Evolutionary conservation across 495 filamentous ascomycete species (phyloP), one percentile per base, ranked within the genome.

Genomic region (Bryoglossum gracile): DNA sequence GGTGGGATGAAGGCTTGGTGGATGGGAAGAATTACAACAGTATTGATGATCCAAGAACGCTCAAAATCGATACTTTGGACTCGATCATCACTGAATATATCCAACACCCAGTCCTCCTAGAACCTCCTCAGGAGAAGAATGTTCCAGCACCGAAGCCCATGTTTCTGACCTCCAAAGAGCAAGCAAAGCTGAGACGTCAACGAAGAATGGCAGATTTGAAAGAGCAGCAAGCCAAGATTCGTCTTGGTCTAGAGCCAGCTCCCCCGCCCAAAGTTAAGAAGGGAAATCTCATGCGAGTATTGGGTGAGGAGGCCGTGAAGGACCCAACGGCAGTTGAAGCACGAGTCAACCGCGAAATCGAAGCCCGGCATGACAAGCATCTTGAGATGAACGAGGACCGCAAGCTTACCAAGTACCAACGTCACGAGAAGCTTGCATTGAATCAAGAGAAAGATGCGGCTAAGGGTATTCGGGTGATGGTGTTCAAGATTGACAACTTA

Each of bases 271-370:
- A 96, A 64, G 84, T 96, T 55, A 96, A 94, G 67, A 92, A 91
- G 63, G 82, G 80, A 41, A 98, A 98, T 62, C 73, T 98, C 46
- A 96, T 98, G 92, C 83, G 89, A 38, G 92, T 99, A 3, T 70
- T 97, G n/a, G 92, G 92, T 35, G 88, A 97, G 60, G 86, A 95
- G 64, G 92, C 92, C 2, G 90, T 99, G 56, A 94, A 94, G 58
- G 92, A 99, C 62, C 92, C 92, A 8, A 99, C 92, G 2, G 92
- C 92, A 16, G 90, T 97, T 24, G 92, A 99, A 67, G 89, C 92
- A 28, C 80, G 87, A 21, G 92, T 99, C 28, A 94, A 86, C 65
- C 72, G 79, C 18, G 87, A 97, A 57, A 95, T 99, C 37, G 83
- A 82, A 34, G 89, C 91, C 22, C 88, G 92, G 26, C 75, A 81